Conservation (phyloP, 108 stramenopile species). For the Cyclotella baltica region DNA sequence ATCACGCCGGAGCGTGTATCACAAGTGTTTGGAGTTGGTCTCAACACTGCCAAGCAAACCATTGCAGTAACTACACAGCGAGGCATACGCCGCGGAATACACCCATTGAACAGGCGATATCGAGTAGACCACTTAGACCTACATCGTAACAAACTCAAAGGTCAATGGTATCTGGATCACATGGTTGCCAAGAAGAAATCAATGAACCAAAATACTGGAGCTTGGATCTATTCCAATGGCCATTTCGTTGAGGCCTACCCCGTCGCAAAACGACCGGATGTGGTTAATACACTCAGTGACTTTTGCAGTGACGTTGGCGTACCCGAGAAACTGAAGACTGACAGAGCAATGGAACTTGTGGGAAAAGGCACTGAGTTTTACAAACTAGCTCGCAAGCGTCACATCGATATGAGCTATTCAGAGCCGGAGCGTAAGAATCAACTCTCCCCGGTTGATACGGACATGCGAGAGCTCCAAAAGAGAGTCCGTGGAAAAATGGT, state of each 20-base stretch:
- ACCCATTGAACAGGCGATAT: constrained; percentile 22
- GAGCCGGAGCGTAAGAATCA: constrained; percentile 23
- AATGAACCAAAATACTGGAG: no score
- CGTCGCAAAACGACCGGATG: no score
- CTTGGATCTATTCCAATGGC: no score
- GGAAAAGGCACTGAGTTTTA: constrained; percentile 25
- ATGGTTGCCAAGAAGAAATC: constrained; percentile 2
- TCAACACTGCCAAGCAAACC: no score
- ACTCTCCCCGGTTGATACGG: constrained; percentile 10
- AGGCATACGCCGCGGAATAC: constrained; percentile 18
- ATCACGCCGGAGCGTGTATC: neutral
- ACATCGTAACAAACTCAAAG: no score
- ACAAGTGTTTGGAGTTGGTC: no score
- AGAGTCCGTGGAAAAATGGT: no score
- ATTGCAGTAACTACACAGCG: no score
- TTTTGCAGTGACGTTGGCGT: constrained; percentile 10
- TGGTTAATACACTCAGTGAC: no score
- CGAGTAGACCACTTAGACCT: constrained; percentile 31
- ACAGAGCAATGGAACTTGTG: constrained; percentile 1
- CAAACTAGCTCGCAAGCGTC: neutral
- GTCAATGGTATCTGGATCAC: constrained; percentile 10
- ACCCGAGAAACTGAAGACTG: constrained; percentile 3
- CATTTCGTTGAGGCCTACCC: constrained; percentile 11
- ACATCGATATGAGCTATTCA: neutral
- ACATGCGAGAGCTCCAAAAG: constrained; percentile 29